Conservation (phyloP, 2,329 filamentous ascomycete species). For the Fusarium sacchari region DNA sequence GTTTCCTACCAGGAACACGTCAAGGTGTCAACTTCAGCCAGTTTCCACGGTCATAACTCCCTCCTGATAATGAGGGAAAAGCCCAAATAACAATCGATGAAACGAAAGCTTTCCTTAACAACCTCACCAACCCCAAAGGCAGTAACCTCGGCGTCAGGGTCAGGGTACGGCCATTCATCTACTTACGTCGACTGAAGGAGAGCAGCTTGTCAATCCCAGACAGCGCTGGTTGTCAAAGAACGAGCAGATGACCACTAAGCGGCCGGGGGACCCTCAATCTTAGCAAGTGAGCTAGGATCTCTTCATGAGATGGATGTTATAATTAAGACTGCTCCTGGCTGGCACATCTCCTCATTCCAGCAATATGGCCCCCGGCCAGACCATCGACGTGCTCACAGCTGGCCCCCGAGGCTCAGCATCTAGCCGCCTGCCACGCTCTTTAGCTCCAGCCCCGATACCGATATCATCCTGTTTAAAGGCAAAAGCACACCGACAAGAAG, state of each 20-base stretch:
- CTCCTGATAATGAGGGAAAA: too few relatives aligned
- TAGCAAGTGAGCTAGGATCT: background rate
- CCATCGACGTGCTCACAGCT: background rate
- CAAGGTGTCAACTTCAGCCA: background rate
- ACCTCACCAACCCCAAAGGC: too few relatives aligned
- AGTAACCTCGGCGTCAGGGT: too few relatives aligned
- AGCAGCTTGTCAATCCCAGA: background rate
- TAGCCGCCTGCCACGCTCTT: background rate
- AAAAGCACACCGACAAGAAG: too few relatives aligned
- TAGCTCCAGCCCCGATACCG: background rate
- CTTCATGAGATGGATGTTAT: too few relatives aligned
- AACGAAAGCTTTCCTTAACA: too few relatives aligned
- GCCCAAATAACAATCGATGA: too few relatives aligned
- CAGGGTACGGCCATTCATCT: background rate
- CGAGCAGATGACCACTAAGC: fast-evolving
- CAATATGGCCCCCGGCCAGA: too few relatives aligned
- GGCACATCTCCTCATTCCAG: too few relatives aligned
- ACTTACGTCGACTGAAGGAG: background rate
- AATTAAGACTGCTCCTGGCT: too few relatives aligned
- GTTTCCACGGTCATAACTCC: too few relatives aligned
- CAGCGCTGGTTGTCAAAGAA: background rate
- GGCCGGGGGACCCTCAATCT: background rate
- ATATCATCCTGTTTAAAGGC: background rate
- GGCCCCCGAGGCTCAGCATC: background rate
- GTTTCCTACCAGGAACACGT: background rate